Evolutionary conservation across 495 filamentous ascomycete species (phyloP), one percentile per base, ranked within the genome.

Genomic region (Articulospora tetracladia): DNA sequence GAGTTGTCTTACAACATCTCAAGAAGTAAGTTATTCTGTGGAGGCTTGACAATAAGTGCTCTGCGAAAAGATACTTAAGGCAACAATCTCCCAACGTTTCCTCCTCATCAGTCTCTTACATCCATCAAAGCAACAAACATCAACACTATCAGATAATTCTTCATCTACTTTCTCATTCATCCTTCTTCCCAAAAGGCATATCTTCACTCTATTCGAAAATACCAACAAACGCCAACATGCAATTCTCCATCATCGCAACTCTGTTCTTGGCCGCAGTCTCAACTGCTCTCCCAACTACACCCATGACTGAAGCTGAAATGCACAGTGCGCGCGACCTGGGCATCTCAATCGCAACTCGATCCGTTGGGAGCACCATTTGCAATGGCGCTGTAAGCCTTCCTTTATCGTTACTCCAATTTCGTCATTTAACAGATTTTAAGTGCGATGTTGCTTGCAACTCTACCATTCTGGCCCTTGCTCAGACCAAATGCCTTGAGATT

Each of bases 401-500:
- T 39, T 48, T 41, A 6, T 10, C 36, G 25, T 10, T 23, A 6
- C 11, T 4, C 22, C 11, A 13, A 8, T 47, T 24, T 12, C 3
- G 49, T 20, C 19, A 7, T n/a, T 30, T 44, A 28, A 20, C 36
- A 17, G 10, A 3, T 24, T 17, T 49, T 3, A 15, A 57, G 55
- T 57, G 55, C 39, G 39, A 44, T 20, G 55, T 57, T 30, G 24
- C 55, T 19, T 57, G 55, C 39, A 57, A 57, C 39, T 57, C 55
- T 20, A 57, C 55, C 12, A 25, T 57, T 30, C 41, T 57, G 17
- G 55, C 55, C 49, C 25, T 57, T n/a, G 55, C 19, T 24, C 55
- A 57, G 41, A 32, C 22, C 23, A 19, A 57, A 39, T 57, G 55
- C 39, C 55, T 57, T 28, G 12, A 57, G 26, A 20, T 57, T 30